Base-by-base conservation (phyloP, 352 stramenopile species). In the Phytophthora melonis region DNA sequence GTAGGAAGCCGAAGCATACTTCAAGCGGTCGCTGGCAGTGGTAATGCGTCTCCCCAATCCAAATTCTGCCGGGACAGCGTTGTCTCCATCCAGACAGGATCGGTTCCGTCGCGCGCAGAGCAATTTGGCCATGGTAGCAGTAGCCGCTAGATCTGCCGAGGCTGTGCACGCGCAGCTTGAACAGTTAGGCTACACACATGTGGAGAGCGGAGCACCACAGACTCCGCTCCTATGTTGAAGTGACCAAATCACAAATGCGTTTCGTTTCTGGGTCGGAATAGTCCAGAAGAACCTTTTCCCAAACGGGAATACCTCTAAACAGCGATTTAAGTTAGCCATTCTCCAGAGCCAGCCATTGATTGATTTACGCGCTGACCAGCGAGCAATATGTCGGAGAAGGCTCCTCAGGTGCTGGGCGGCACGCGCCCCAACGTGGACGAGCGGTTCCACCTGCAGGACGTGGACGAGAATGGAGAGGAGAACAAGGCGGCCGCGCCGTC, bases 71-170 rank as follows among this genome's bases (percentile, higher is more conserved):
- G 47, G 47, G 57, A 34, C 41, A 27, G 11, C 58, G 30, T 23
- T 56, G 25, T 62, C 66, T 63, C 27, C 55, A n/a, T 30, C 63
- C 52, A 47, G 23, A 23, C 53, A 74, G 10, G 58, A 78, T 19
- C 63, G 8, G 36, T 70, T 77, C 19, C 72, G 72, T n/a, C 87
- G 85, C 6, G 74, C 70, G 39, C 78, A 90, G 64, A 89, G 82
- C 68, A 94, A 94, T 59, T 39, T 94, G 23, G 87, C 84, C 11
- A 75, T 89, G 70, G 63, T 91, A 14, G 79, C 86, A 1, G 77
- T 94, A 10, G 82, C 82, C 6, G 62, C 63, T 5, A 79, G 73
- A 3, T 90, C 81, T 3, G 18, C 61, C 5, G 7, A 30, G 25
- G 75, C 75, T 30, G 60, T 74, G 2, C 58, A 57, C 11, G 23